Conservation (phyloP, 2,329 filamentous ascomycete species). For the Periconia digitata region DNA sequence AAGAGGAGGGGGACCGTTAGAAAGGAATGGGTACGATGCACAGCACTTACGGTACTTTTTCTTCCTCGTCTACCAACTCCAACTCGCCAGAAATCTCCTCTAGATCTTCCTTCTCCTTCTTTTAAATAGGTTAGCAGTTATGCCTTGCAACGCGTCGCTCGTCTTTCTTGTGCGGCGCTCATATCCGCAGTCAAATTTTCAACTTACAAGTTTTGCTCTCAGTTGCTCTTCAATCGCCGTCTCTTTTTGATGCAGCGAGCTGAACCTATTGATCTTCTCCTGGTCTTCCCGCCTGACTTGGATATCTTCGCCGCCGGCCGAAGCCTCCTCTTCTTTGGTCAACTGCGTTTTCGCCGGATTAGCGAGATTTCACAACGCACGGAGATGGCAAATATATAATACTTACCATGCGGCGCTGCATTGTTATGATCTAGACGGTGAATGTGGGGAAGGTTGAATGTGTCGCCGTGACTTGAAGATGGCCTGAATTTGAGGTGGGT, state of each 20-base stretch:
- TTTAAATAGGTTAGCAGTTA: conserved; percentile 1
- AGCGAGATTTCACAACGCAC: neutral
- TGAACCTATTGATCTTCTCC: conserved; percentile 98
- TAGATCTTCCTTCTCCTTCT: conserved; percentile 99
- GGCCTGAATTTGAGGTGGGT: neutral
- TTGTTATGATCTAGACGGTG: neutral
- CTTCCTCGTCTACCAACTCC: conserved; percentile 93
- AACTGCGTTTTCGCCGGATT: conserved; percentile 60
- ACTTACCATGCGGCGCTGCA: conserved; percentile 15
- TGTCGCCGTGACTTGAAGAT: neutral
- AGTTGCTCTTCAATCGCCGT: conserved; percentile 77
- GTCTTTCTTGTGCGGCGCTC: neutral
- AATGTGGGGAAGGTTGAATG: neutral
- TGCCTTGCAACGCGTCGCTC: neutral
- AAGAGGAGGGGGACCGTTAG: neutral
- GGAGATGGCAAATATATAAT: neutral
- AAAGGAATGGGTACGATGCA: neutral
- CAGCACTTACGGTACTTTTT: conserved; percentile 76
- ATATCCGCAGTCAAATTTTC: no score
- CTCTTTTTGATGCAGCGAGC: conserved; percentile 86
- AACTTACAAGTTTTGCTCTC: conserved; percentile 71
- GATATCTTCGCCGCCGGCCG: conserved; percentile 72
- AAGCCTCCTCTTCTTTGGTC: conserved; percentile 85
- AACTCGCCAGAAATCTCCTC: conserved; percentile 90
- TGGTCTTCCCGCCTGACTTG: conserved; percentile 96